Percentiles rank a stretch among this genome's conserved stretches.
Evolutionary conservation across 2,329 filamentous ascomycete genomes (phyloP).

Genomic region (Endothia cerciana): DNA sequence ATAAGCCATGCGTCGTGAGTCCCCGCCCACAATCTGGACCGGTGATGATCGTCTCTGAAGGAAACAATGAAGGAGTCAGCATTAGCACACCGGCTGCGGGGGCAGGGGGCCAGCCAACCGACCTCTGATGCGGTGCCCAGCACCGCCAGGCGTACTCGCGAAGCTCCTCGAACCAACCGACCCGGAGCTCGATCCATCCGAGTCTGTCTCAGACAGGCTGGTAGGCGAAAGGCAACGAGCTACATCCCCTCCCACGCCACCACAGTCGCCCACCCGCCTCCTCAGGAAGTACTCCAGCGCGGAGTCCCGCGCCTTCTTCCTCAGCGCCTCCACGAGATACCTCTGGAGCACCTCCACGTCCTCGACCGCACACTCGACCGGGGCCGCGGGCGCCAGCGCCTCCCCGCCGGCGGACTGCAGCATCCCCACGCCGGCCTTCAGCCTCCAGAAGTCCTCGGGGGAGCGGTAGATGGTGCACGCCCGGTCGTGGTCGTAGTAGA

Average conservation of each 20-base stretch:
- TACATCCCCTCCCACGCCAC: conserved; percentile 15
- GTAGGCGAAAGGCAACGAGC: too few species aligned
- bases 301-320: conserved; percentile 25
- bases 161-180: not conserved
- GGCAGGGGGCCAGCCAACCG: not conserved
- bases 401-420: conserved; percentile 18
- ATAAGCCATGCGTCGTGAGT: too few species aligned
- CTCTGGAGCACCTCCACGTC: conserved; percentile 31
- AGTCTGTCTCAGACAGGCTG: too few species aligned
- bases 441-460: conserved; percentile 35
- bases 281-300: conserved; percentile 37
- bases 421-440: conserved; percentile 27
- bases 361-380: conserved; percentile 16
- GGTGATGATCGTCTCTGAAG: too few species aligned
- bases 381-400: conserved; percentile 8
- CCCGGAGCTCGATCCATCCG: not conserved
- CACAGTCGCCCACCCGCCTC: conserved; percentile 37
- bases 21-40: too few species aligned
- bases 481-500: conserved; percentile 39
- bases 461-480: conserved; percentile 38
- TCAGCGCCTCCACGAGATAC: conserved; percentile 31
- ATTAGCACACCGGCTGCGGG: too few species aligned
- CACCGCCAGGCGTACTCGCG: not conserved
- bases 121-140: not conserved
- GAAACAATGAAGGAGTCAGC: too few species aligned